Evolutionary conservation across 768 basidiomycete species (phyloP).

Genomic region (Mycena haematopus): DNA sequence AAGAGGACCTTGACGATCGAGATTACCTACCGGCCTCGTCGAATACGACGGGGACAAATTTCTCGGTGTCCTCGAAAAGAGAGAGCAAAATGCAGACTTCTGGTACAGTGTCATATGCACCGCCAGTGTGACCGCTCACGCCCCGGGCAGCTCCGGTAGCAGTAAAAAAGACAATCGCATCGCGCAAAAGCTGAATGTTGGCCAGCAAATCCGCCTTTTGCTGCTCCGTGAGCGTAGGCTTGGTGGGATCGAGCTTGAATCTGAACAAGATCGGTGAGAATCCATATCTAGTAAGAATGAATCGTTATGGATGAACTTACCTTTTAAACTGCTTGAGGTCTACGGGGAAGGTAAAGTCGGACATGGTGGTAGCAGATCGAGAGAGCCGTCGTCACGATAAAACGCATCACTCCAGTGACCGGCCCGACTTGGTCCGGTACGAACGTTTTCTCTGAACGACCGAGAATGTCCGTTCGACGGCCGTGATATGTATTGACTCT

Average conservation of each 20-base stretch:
- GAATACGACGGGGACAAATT: conserved; percentile 73
- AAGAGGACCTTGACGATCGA: neutral
- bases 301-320: no score
- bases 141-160: conserved; percentile 86
- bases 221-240: conserved; percentile 65
- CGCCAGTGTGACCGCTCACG: conserved; percentile 86
- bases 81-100: conserved; percentile 83
- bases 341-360: conserved; percentile 67
- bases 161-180: conserved; percentile 87
- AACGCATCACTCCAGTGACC: neutral
- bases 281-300: conserved; percentile 8
- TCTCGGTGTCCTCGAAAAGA: conserved; percentile 69
- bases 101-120: conserved; percentile 79
- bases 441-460: neutral
- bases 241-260: conserved; percentile 74
- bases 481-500: neutral
- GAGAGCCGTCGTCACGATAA: neutral
- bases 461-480: neutral
- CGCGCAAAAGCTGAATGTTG: conserved; percentile 84
- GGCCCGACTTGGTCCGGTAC: neutral
- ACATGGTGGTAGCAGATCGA: conserved; percentile 41
- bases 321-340: conserved; percentile 80
- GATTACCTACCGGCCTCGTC: conserved; percentile 77
- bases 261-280: conserved; percentile 42
- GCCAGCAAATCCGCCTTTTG: conserved; percentile 62